Evolutionary conservation across 495 filamentous ascomycete genomes (phyloP).

Genomic region (Aspergillus diversus): DNA sequence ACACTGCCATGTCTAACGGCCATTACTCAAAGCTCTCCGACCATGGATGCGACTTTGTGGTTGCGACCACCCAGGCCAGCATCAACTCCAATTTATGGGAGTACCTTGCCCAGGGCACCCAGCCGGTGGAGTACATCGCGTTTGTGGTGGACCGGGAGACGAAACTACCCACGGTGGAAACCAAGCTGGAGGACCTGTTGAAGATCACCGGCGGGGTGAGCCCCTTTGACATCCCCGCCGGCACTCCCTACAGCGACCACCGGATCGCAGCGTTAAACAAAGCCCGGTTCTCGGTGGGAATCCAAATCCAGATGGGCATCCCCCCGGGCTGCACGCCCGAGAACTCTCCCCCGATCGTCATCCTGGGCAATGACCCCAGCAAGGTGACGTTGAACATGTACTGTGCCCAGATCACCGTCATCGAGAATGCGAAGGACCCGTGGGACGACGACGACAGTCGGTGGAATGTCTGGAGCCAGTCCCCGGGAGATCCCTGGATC

Average conservation of each 20-base stretch:
- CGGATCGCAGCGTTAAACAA: not conserved
- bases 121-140: not conserved
- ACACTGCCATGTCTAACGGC: too few species aligned
- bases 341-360: not conserved
- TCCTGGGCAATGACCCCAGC: not conserved
- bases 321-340: too few species aligned
- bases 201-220: not conserved
- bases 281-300: not conserved
- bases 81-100: slow-evolving; percentile 13
- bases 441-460: too few species aligned
- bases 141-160: not conserved
- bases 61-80: slow-evolving; percentile 21
- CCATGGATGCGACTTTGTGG: slow-evolving; percentile 20
- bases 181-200: slow-evolving; percentile 9
- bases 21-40: too few species aligned
- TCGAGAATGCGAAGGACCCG: too few species aligned
- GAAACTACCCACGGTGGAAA: not conserved
- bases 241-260: not conserved
- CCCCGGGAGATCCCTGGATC: not conserved
- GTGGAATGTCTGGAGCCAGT: too few species aligned
- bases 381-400: not conserved
- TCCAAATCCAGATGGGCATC: slow-evolving; percentile 10
- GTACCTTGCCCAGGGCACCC: slow-evolving; percentile 7
- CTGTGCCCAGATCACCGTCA: too few species aligned
- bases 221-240: slow-evolving; percentile 13